Evolutionary conservation across 805 yeast genomes (phyloP), one percentile per base, ranked within the genome.

Genomic region (Jamesozyma piceae): DNA sequence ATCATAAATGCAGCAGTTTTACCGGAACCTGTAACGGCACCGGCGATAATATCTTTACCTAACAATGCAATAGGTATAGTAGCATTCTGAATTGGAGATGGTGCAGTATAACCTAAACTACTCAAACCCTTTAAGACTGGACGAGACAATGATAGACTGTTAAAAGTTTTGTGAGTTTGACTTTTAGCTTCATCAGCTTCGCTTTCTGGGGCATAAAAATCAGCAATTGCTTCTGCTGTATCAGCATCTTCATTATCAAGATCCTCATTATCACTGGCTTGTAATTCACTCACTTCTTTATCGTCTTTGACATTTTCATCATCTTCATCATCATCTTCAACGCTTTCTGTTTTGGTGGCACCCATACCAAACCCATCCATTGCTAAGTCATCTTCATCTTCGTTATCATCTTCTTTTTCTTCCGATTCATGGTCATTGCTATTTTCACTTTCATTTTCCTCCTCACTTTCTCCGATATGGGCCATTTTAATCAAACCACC

Each of bases 1-100:
- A 92, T 83, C 82, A 92, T 80, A 61, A 87, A 92, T 1, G 99
- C 99, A 2, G 97, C 98, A 20, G 99, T 92, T 63, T 92, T 92
- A 75, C 99, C 99, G 18, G 97, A 90, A 69, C 99, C 99, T 4
- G 99, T 92, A 20, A 86, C 95, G 29, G 99, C 99, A 71, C 97
- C 97, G 15, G 97, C 99, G 55, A 92, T 96, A 40, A 92, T 78
- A 65, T 92, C 99, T 59, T 86, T 90, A 55, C 99, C 99, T 48
- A 85, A 62, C 33, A 92, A 70, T 1, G 96, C 95, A 44, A 90
- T 79, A 13, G 99, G 98, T 48, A 92, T 89, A 8, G 95, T 78
- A 1, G 96, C 84, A 47, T 89, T 72, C 68, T 92, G 98, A 67
- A 92, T 86, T 13, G 96, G 95, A 0, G 97, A 83, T 6, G 98